These are phyloP conservation scores for Cyclotella cryptica DNA, from an alignment of 108 stramenopile genomes.

Conservation along the genomic window DNA sequence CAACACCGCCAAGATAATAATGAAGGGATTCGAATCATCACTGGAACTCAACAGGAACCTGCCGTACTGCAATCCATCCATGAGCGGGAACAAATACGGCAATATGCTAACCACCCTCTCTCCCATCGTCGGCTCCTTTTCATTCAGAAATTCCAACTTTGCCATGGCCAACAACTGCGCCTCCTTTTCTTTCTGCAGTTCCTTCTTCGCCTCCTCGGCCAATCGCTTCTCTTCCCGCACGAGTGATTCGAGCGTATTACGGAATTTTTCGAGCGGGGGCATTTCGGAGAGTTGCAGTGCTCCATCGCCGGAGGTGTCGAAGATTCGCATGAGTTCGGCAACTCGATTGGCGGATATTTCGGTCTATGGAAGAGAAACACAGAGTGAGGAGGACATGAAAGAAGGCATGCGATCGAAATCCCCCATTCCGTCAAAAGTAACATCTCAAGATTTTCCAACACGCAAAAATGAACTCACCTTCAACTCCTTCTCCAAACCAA, in stretches of 20 bases:
- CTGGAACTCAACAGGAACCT: slow-evolving; percentile 70
- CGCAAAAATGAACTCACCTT: slow-evolving; percentile 46
- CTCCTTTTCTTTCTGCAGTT: slow-evolving; percentile 23
- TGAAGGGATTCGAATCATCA: slow-evolving; percentile 76
- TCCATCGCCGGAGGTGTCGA: slow-evolving; percentile 81
- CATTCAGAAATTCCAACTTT: slow-evolving; percentile 74
- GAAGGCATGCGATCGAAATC: background rate
- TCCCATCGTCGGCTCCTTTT: slow-evolving; percentile 65
- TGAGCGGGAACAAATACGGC: slow-evolving; percentile 85
- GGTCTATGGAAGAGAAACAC: slow-evolving; percentile 11
- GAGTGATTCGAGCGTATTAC: slow-evolving; percentile 75
- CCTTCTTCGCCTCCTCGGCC: slow-evolving; percentile 56
- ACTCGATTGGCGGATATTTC: slow-evolving; percentile 79
- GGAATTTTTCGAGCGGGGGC: slow-evolving; percentile 72
- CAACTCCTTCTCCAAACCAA: slow-evolving; percentile 76
- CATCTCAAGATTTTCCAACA: background rate
- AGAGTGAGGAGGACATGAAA: background rate
- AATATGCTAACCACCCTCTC: slow-evolving; percentile 76
- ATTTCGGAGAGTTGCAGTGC: slow-evolving; percentile 82
- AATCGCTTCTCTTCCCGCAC: slow-evolving; percentile 78
- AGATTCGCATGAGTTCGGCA: slow-evolving; percentile 73
- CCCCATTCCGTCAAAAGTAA: no score
- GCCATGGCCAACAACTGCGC: slow-evolving; percentile 65
- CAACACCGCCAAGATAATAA: slow-evolving; percentile 63
- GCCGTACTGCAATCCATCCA: slow-evolving; percentile 88